Percentiles rank a stretch among this genome's conserved stretches.
Conservation (phyloP, 345 rosid genomes). For the Salix purpurea region DNA sequence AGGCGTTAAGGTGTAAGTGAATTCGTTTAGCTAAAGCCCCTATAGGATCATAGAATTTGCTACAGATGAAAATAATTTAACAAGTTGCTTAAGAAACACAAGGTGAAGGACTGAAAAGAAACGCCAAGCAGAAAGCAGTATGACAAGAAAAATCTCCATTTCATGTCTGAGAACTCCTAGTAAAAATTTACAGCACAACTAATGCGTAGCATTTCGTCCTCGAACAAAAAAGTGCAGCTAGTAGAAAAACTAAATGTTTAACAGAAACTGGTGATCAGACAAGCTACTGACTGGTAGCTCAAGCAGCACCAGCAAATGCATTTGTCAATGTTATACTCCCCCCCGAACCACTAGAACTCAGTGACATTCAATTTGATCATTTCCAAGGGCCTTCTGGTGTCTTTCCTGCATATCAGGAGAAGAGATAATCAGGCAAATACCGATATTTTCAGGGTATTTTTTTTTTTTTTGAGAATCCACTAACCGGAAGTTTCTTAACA, state of each 20-base stretch:
- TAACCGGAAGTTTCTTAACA: slow-evolving; percentile 22
- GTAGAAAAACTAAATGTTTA: neutral
- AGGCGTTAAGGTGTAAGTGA: too few relatives aligned
- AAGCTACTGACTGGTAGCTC: slow-evolving; percentile 5
- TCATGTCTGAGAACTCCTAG: neutral
- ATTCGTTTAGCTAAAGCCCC: too few relatives aligned
- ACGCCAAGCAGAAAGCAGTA: too few relatives aligned
- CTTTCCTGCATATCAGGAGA: slow-evolving; percentile 1
- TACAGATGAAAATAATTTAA: too few relatives aligned
- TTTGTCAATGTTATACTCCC: neutral
- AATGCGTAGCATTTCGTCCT: neutral
- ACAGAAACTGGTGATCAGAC: neutral
- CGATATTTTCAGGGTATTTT: neutral
- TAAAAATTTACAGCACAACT: neutral
- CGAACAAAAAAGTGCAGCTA: neutral
- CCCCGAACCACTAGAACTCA: slow-evolving; percentile 19
- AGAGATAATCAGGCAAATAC: neutral
- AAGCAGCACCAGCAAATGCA: neutral
- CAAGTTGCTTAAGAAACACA: too few relatives aligned
- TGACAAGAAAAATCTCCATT: too few relatives aligned
- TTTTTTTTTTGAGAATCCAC: neutral
- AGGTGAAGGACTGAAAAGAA: too few relatives aligned
- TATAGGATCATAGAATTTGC: too few relatives aligned
- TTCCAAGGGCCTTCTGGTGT: slow-evolving; percentile 17
- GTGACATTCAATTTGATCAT: neutral